These are phyloP conservation scores for Tausonia pullulans DNA, from an alignment of 1,284 basidiomycete genomes.

Conservation along the genomic window DNA sequence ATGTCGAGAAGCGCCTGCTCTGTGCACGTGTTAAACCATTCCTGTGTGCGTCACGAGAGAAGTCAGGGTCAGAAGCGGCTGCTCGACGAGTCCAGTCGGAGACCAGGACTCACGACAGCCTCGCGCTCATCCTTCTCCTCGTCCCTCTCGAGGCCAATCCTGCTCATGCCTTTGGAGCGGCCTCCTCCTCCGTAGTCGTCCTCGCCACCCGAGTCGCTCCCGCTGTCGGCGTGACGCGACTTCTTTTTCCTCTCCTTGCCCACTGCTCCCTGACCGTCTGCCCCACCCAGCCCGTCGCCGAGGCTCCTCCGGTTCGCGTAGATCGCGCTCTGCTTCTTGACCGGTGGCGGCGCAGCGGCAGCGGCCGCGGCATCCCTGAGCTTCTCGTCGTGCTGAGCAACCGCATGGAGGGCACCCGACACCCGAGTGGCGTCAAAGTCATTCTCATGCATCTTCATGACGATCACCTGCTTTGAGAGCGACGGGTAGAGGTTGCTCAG, in stretches of 20 bases:
- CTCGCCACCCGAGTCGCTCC: slow-evolving; percentile 47
- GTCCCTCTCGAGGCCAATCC: slow-evolving; percentile 22
- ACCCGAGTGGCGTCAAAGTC: too few species aligned
- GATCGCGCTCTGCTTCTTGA: slow-evolving; percentile 28
- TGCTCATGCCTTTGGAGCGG: slow-evolving; percentile 19
- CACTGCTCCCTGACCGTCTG: background rate
- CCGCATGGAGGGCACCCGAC: too few species aligned
- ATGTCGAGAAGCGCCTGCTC: slow-evolving; percentile 71
- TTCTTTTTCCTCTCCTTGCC: background rate
- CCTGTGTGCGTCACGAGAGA: background rate
- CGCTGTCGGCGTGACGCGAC: slow-evolving; percentile 22
- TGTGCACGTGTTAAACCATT: slow-evolving; percentile 59
- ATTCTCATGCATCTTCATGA: too few species aligned
- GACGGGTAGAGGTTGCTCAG: background rate
- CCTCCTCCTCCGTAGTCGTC: slow-evolving; percentile 29
- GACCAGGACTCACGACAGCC: slow-evolving; percentile 20
- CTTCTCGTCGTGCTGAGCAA: background rate
- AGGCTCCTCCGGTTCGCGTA: slow-evolving; percentile 29
- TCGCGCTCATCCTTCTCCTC: slow-evolving; percentile 24
- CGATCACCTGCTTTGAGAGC: background rate
- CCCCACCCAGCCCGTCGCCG: background rate
- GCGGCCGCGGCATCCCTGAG: background rate
- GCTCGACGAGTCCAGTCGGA: slow-evolving; percentile 29
- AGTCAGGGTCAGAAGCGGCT: slow-evolving; percentile 54
- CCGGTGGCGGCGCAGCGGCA: background rate